Evolutionary conservation across 2,329 filamentous ascomycete genomes (phyloP).

Genomic region (Diaporthe vexans): DNA sequence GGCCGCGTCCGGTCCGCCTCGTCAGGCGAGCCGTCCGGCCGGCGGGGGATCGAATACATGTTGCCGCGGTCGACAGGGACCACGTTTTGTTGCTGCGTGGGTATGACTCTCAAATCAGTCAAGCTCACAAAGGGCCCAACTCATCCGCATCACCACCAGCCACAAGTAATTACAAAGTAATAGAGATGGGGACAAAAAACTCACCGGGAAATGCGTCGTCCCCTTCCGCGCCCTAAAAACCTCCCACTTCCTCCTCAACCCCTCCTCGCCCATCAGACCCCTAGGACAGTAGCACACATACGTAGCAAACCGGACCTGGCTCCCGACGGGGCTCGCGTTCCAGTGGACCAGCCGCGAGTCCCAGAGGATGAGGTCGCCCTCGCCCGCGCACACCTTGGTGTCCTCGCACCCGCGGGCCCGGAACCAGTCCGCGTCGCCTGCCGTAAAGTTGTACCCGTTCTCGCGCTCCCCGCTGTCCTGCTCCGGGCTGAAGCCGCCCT

Average conservation of each 20-base stretch:
- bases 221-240: constrained; percentile 19
- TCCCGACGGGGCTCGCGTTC: constrained; percentile 34
- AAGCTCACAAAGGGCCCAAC: not conserved
- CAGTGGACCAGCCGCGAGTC: constrained; percentile 36
- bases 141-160: too few species aligned
- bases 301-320: constrained; percentile 24
- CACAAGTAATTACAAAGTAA: too few species aligned
- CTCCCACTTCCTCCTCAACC: constrained; percentile 32
- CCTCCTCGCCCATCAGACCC: constrained; percentile 19
- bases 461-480: constrained; percentile 32
- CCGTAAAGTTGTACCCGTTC: constrained; percentile 35
- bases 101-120: not conserved
- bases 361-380: constrained; percentile 39
- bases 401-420: constrained; percentile 33
- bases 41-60: not conserved
- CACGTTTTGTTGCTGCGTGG: constrained; percentile 36
- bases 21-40: constrained; percentile 30
- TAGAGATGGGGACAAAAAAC: too few species aligned
- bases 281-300: constrained; percentile 40
- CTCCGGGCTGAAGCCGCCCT: constrained; percentile 32
- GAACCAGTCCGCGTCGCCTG: constrained; percentile 29
- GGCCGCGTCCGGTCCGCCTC: constrained; percentile 30
- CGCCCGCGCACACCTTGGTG: constrained; percentile 36
- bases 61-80: constrained; percentile 29
- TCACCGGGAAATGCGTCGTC: constrained; percentile 39